Base-by-base conservation (phyloP, 352 stramenopile species). In the Phytophthora brassicae region DNA sequence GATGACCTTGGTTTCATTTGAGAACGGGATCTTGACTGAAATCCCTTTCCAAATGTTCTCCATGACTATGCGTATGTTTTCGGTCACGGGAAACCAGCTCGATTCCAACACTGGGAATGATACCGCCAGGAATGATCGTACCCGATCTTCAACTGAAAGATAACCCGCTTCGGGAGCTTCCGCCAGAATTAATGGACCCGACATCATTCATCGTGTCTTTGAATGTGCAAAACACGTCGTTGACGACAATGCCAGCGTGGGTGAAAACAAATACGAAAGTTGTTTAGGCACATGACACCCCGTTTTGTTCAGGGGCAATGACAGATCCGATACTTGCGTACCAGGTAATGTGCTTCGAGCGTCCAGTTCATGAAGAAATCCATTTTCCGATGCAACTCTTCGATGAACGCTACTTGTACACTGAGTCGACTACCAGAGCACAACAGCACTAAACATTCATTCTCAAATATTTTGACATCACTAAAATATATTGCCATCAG, bases 21-120 rank as follows among this genome's bases (percentile, higher is more conserved):
- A 71, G 19, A 49, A 71, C 19, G 51, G 63, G 0, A 38, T 59
- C 19, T 35, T 68, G 11, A 64, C 51, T 0, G 43, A 67, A 4
- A 46, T 72, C 7, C 58, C 64, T 17, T 68, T 64, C 13, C 57
- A 67, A 59, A 55, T 55, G 36, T 66, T 67, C 28, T 67, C 63
- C 41, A 41, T 24, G 7, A 43, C 49, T 0, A 31, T 58, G 24
- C 63, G 58, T 39, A 22, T 7, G 1, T 49, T 72, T 9, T 67
- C 64, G 0, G 50, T 59, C 0, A 47, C 42, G 58, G 42, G 28
- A 2, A 64, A 72, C 16, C 45, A 29, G 2, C 49, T 71, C 16
- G 45, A 67, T 66, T 11, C 56, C 56, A 5, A 56, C 56, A 12
- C 26, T 71, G 6, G 63, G 50, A 12, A 67, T 70, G 50, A 62